phyloP scores from a whole-genome alignment of 2,329 filamentous ascomycete genomes.

The Trichophyton benhamiae region DNA sequence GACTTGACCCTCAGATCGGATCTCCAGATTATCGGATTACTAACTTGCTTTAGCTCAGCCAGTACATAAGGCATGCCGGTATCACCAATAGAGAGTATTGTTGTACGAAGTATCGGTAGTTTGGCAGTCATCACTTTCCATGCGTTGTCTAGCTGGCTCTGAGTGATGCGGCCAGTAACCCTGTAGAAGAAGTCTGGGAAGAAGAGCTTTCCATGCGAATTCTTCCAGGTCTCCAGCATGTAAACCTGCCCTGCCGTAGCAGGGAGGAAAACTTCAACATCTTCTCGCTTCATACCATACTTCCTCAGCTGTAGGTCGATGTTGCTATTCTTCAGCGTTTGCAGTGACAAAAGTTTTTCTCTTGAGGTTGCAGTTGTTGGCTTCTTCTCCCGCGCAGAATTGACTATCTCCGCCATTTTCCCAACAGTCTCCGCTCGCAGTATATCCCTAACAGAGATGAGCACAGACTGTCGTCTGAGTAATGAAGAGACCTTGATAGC shows the following conservation, averaged over 20 bases:
- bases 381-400: slow-evolving; percentile 8
- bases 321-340: slow-evolving; percentile 17
- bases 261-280: slow-evolving; percentile 51
- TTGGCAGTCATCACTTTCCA: slow-evolving; percentile 49
- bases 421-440: slow-evolving; percentile 52
- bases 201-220: slow-evolving; percentile 54
- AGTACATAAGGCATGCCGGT: slow-evolving; percentile 49
- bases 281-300: slow-evolving; percentile 29
- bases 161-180: slow-evolving; percentile 31
- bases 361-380: slow-evolving; percentile 10
- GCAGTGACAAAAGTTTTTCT: slow-evolving; percentile 19
- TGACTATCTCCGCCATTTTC: slow-evolving; percentile 45
- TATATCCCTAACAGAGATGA: slow-evolving; percentile 58
- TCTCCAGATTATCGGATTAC: slow-evolving; percentile 24
- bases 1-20: slow-evolving; percentile 15
- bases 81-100: slow-evolving; percentile 44
- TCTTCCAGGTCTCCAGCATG: slow-evolving; percentile 67
- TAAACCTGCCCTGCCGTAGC: slow-evolving; percentile 67
- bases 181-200: slow-evolving; percentile 59
- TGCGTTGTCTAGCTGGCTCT: slow-evolving; percentile 39
- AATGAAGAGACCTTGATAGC: slow-evolving; percentile 70
- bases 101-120: slow-evolving; percentile 56
- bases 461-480: slow-evolving; percentile 50
- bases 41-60: slow-evolving; percentile 38
- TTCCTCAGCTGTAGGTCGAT: slow-evolving; percentile 25